Conservation (phyloP, 768 basidiomycete species). For the Pulveroboletus sp. region DNA sequence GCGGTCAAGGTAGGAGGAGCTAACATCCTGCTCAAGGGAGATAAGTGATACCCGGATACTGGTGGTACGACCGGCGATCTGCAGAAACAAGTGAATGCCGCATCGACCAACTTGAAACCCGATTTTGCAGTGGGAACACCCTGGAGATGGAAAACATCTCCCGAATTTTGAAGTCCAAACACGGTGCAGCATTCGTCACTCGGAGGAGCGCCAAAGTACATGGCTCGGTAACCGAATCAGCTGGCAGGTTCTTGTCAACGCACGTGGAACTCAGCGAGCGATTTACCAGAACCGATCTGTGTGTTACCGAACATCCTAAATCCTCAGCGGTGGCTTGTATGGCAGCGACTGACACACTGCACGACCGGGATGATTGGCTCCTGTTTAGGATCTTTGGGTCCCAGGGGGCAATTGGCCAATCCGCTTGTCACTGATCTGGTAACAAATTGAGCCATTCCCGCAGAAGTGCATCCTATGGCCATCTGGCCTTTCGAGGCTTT, state of each 20-base stretch:
- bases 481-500: not conserved
- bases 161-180: too few species aligned
- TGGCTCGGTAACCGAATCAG: not conserved
- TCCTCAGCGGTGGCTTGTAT: not conserved
- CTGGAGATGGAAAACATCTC: not conserved
- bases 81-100: not conserved
- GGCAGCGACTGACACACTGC: not conserved
- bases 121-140: not conserved
- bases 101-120: not conserved
- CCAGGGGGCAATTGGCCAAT: not conserved
- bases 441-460: constrained; percentile 1
- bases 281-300: not conserved
- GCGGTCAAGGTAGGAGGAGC: not conserved
- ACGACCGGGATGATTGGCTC: not conserved
- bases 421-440: not conserved
- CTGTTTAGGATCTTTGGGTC: not conserved
- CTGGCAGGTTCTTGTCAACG: not conserved
- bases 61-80: not conserved
- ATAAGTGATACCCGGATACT: too few species aligned
- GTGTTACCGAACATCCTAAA: not conserved
- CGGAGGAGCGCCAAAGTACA: not conserved
- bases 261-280: not conserved
- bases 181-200: not conserved
- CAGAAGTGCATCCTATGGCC: not conserved
- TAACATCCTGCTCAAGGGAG: not conserved